These are phyloP conservation scores for Poterioochromonas sp. DNA, from an alignment of 352 stramenopile species.

Conservation along the genomic window DNA sequence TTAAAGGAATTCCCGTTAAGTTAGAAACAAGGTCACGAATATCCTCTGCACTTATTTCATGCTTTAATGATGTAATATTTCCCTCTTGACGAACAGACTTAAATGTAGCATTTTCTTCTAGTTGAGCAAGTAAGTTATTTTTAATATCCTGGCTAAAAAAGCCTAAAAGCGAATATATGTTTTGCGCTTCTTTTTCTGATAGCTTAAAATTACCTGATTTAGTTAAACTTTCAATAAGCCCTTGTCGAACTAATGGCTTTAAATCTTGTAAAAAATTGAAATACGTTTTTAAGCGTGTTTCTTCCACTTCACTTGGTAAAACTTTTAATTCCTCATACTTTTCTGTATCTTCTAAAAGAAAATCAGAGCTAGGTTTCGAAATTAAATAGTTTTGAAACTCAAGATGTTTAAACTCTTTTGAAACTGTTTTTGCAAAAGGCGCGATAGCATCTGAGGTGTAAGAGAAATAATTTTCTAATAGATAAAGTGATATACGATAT, in stretches of 20 bases:
- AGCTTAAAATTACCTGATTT: neutral
- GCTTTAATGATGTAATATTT: conserved; percentile 21
- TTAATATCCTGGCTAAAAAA: neutral
- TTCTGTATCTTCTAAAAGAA: neutral
- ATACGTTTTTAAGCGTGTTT: neutral
- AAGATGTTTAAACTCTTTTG: neutral
- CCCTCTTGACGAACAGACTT: neutral
- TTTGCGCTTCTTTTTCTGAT: conserved; percentile 10
- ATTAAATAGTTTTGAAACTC: neutral
- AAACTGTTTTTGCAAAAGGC: neutral
- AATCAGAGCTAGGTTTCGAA: neutral
- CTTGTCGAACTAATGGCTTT: neutral
- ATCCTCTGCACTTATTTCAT: neutral
- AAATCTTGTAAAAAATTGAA: neutral
- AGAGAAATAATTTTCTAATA: neutral
- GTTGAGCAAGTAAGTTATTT: neutral
- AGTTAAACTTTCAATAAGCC: conserved; percentile 17
- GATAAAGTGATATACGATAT: neutral
- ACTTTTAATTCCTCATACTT: neutral
- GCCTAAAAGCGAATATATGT: conserved; percentile 7
- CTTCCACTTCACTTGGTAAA: neutral
- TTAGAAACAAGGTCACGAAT: conserved; percentile 68
- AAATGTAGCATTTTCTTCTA: conserved; percentile 11
- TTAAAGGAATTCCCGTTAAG: conserved; percentile 78
- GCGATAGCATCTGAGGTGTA: neutral